Conservation (phyloP, 805 yeast species). For the Yarrowia sp. region DNA sequence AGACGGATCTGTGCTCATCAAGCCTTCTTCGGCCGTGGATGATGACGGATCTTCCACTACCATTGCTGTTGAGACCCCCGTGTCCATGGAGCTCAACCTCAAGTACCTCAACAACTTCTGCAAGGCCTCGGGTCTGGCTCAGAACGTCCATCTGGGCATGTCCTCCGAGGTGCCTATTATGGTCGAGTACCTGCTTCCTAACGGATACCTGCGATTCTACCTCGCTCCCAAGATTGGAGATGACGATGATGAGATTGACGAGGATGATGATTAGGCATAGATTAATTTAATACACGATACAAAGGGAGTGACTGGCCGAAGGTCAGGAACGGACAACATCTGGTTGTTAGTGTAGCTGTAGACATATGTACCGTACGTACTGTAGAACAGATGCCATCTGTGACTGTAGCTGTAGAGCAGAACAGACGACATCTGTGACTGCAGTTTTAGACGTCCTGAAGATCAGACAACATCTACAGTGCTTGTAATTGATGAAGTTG, state of each 20-base stretch:
- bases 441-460: too few species aligned
- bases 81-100: conserved; percentile 86
- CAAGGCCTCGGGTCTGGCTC: conserved; percentile 83
- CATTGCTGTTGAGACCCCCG: conserved; percentile 84
- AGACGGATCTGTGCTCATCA: conserved; percentile 81
- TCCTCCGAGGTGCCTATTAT: conserved; percentile 92
- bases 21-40: conserved; percentile 83
- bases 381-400: too few species aligned
- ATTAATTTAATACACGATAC: neutral
- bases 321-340: conserved; percentile 1
- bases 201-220: conserved; percentile 94
- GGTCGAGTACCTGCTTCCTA: conserved; percentile 87
- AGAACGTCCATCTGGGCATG: conserved; percentile 79
- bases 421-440: too few species aligned
- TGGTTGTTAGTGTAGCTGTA: too few species aligned
- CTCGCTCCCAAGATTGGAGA: conserved; percentile 98
- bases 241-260: conserved; percentile 58
- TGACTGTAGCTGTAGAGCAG: too few species aligned
- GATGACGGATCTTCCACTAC: conserved; percentile 62
- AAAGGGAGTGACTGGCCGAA: neutral
- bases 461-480: too few species aligned
- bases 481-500: too few species aligned
- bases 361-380: too few species aligned
- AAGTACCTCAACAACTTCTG: conserved; percentile 90
- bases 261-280: conserved; percentile 23